A percentile compares a stretch with the other conserved stretches of the same genome.
These are phyloP conservation scores for Gossypium thurberi DNA, from an alignment of 345 rosid species.

Conservation along the genomic window DNA sequence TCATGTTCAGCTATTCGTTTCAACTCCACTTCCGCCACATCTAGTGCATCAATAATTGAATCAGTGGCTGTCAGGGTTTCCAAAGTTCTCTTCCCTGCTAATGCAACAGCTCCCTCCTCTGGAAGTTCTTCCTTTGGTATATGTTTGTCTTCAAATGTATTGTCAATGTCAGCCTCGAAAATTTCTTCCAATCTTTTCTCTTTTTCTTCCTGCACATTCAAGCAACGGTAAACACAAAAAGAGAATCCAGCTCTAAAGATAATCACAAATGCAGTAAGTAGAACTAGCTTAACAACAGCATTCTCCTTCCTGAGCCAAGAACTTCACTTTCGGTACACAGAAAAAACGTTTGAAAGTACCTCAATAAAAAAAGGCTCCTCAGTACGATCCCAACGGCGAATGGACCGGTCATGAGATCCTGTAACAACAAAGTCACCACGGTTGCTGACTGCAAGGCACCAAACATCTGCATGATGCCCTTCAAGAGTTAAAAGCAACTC, in stretches of 20 bases:
- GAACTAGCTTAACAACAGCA: not conserved
- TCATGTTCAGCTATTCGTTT: constrained; percentile 58
- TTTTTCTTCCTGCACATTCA: constrained; percentile 78
- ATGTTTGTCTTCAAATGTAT: constrained; percentile 53
- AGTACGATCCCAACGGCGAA: constrained; percentile 97
- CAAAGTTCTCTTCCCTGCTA: constrained; percentile 79
- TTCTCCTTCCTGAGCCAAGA: not conserved
- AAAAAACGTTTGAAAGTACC: constrained; percentile 32
- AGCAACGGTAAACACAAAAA: not conserved
- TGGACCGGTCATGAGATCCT: constrained; percentile 94
- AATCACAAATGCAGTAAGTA: not conserved
- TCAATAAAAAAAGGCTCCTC: constrained; percentile 96
- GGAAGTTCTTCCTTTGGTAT: constrained; percentile 63
- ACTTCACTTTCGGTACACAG: not conserved
- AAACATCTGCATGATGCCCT: constrained; percentile 91
- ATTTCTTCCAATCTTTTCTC: constrained; percentile 91
- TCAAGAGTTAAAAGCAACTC: constrained; percentile 86
- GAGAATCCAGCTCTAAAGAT: not conserved
- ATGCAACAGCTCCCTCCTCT: constrained; percentile 87
- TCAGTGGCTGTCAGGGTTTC: constrained; percentile 77
- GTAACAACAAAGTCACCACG: constrained; percentile 94
- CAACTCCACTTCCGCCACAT: constrained; percentile 63
- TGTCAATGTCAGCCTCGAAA: constrained; percentile 83
- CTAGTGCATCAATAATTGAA: constrained; percentile 70
- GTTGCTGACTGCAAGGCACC: constrained; percentile 81